Percentiles rank a stretch among this genome's conserved stretches.
These are phyloP conservation scores for Dryas drummondii DNA, from an alignment of 306 rosid species.

Conservation along the genomic window DNA sequence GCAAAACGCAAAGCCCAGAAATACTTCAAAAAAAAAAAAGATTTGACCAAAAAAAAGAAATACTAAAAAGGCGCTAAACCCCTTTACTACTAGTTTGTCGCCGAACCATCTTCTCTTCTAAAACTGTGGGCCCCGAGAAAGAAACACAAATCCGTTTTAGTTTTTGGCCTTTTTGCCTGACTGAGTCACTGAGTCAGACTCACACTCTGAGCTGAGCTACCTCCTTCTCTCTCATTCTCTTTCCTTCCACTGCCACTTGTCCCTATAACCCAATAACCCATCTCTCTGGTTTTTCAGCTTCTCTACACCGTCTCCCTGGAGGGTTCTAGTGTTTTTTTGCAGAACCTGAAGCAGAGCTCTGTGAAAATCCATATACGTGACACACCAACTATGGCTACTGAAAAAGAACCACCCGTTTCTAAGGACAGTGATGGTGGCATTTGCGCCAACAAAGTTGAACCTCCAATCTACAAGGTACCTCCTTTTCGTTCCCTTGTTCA, in stretches of 20 bases:
- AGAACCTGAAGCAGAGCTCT: background rate
- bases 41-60: too few relatives aligned
- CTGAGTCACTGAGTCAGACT: background rate
- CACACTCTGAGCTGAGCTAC: slow-evolving; percentile 1
- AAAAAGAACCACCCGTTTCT: slow-evolving; percentile 22
- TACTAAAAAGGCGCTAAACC: background rate
- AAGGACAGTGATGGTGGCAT: slow-evolving; percentile 22
- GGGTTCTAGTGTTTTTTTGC: background rate
- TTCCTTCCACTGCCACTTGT: slow-evolving; percentile 13
- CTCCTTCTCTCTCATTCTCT: slow-evolving; percentile 2
- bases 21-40: too few relatives aligned
- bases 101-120: background rate
- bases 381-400: slow-evolving; percentile 29
- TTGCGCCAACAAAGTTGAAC: slow-evolving; percentile 19
- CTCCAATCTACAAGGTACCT: slow-evolving; percentile 31
- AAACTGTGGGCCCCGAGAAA: slow-evolving; percentile 2
- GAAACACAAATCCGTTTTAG: slow-evolving; percentile 7
- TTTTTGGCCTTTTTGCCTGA: background rate
- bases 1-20: background rate
- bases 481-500: slow-evolving; percentile 4
- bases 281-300: slow-evolving; percentile 5
- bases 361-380: too few relatives aligned
- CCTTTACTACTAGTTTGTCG: background rate
- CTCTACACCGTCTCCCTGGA: background rate
- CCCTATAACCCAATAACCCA: background rate